Evolutionary conservation across 148 eudicot species (phyloP), one percentile per base, ranked within the genome.

Genomic region (Rhododendron ovatum): DNA sequence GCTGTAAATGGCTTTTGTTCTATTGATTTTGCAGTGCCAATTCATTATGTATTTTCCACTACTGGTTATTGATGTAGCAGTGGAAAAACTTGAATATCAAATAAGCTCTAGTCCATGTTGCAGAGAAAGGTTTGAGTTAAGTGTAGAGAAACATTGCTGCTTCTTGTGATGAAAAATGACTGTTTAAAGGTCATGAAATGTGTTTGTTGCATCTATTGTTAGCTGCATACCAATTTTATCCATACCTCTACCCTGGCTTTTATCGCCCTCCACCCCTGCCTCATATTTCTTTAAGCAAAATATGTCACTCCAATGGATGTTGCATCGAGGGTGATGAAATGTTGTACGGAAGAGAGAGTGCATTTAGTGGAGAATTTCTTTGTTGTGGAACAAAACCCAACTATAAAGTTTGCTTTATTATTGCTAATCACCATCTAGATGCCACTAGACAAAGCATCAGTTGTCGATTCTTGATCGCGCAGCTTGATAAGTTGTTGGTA

Each of bases 1-100:
- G 51, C 55, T 87, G 89, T 85, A 85, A 45, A 87, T 89, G 57
- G 48, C 48, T 76, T 76, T 69, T 78, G 78, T 83, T 82, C 67
- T 50, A 80, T 87, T 84, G 50, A 87, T 87, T 33, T 51, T 84
- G 28, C 84, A 53, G 67, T 43, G 24, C 75, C 53, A 74, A 7
- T 84, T 75, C 71, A 14, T 75, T 37, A n/a, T 55, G 39, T 61
- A 67, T 53, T 59, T 78, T 59, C 63, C 85, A 67, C 47, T 74
- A 22, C 24, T 78, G 53, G 18, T 47, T 83, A 26, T 83, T 74
- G 55, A 35, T 24, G 17, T 43, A 33, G 45, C 28, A 30, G 65
- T 78, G 65, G 53, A 57, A 28, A 48, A 28, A 48, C 59, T 69
- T 69, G 61, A 37, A 48, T 79, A 30, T 69, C 51, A 50, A 30